These are phyloP conservation scores for Inga leiocalycina DNA, from an alignment of 306 rosid genomes.

Conservation along the genomic window DNA sequence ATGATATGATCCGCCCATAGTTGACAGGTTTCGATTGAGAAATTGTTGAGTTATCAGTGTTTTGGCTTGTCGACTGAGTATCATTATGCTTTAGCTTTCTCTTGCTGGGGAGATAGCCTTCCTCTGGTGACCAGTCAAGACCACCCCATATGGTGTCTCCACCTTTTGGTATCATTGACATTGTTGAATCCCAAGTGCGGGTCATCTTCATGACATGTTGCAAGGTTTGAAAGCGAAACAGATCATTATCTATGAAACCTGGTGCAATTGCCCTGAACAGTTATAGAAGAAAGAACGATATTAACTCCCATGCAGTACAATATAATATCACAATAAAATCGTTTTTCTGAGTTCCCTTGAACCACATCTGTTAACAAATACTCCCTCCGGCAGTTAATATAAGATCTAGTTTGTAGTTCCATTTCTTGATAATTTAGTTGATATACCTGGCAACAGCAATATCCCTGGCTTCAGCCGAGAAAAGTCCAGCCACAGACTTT, in stretches of 20 bases:
- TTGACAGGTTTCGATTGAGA: conserved; percentile 42
- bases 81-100: conserved; percentile 44
- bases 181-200: conserved; percentile 90
- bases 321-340: not conserved
- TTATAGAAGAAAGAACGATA: conserved; percentile 25
- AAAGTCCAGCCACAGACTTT: conserved; percentile 82
- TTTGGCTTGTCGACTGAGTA: conserved; percentile 34
- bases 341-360: not conserved
- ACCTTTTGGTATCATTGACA: conserved; percentile 93
- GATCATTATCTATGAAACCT: conserved; percentile 75
- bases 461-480: conserved; percentile 86
- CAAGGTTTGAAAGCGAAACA: conserved; percentile 78
- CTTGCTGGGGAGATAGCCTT: conserved; percentile 45
- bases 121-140: conserved; percentile 91
- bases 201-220: conserved; percentile 85
- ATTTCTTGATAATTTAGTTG: not conserved
- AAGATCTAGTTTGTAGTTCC: no score
- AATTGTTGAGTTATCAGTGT: conserved; percentile 28
- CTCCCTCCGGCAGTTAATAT: no score
- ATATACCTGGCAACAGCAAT: conserved; percentile 80
- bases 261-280: conserved; percentile 76
- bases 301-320: not conserved
- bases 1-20: conserved; percentile 80
- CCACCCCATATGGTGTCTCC: conserved; percentile 90
- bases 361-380: not conserved